Base-by-base conservation (phyloP, 1,139 yeast genomes). In the Diutina mesorugosa region DNA sequence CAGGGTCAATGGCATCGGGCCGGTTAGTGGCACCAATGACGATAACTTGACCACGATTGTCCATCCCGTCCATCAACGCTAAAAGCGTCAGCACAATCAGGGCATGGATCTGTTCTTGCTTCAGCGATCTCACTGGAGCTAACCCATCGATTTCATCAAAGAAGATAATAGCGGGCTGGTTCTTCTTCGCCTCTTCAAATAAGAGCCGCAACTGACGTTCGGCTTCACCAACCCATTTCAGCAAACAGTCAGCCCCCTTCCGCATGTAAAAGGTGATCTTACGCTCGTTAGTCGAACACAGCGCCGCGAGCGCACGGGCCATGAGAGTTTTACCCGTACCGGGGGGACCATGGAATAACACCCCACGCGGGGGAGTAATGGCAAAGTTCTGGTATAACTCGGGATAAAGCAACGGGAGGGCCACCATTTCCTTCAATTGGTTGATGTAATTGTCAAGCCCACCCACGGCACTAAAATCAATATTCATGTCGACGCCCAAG, bases 141-240 rank as follows among this genome's bases (percentile, higher is more conserved):
- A 95, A 76, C 55, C 99, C 99, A 71, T 93, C 99, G 61, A 93
- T 93, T 73, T 93, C 99, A 72, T 93, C 99, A 65, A 93, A 91
- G 69, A 91, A 91, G 18, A 91, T 91, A 59, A 93, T 91, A 7
- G 96, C 83, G 2, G 99, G 99, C 69, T 95, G 99, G 63, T 91
- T 93, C 61, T 89, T 90, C 64, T 87, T 87, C 1, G 99, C 99
- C 69, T 93, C 98, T 69, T 93, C 99, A 68, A 93, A 93, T 57
- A 93, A 72, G 53, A 93, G 73, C 59, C 99, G 76, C 60, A 93
- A 76, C 68, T 93, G 97, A 63, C 99, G 79, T 71, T 93, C 99
- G 6, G 99, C 98, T 70, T 93, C 99, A 65, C 99, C 99, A 6
- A 93, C 98, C 99, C 99, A 93, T 72, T 95, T 95, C 56, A 97